These are phyloP conservation scores for Xylaria curta DNA, from an alignment of 495 filamentous ascomycete genomes.

Conservation along the genomic window DNA sequence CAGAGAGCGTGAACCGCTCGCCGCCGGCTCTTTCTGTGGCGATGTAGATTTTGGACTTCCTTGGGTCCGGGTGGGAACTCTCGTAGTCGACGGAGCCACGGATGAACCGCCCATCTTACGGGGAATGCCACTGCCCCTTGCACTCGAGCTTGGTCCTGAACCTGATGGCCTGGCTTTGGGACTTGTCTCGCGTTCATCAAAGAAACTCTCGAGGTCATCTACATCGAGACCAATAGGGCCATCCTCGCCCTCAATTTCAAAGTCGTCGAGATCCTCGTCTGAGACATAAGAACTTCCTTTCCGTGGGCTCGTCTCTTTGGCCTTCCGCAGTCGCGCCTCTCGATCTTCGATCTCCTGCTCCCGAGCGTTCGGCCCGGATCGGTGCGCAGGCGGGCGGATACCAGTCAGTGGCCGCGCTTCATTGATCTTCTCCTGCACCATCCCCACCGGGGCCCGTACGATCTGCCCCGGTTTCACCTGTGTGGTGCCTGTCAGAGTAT, in stretches of 20 bases:
- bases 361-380: neutral
- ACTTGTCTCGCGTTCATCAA: slow-evolving; percentile 11
- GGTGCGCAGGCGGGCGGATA: slow-evolving; percentile 27
- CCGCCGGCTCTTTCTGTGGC: neutral
- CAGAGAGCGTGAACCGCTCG: neutral
- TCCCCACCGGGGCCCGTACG: slow-evolving; percentile 42
- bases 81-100: neutral
- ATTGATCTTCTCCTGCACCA: slow-evolving; percentile 45
- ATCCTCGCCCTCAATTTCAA: slow-evolving; percentile 24
- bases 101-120: slow-evolving; percentile 13
- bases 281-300: slow-evolving; percentile 30
- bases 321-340: slow-evolving; percentile 32
- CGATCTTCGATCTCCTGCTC: slow-evolving; percentile 30
- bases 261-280: slow-evolving; percentile 29
- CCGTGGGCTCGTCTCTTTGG: slow-evolving; percentile 20
- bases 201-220: slow-evolving; percentile 27
- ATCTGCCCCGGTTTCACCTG: slow-evolving; percentile 40
- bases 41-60: neutral
- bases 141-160: neutral
- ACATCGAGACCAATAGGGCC: slow-evolving; percentile 20
- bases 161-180: neutral
- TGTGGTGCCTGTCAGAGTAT: slow-evolving; percentile 34
- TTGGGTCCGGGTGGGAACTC: neutral
- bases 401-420: slow-evolving; percentile 33
- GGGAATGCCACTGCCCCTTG: slow-evolving; percentile 1